Evolutionary conservation across 371 early-diverging fungal species (phyloP).

Genomic region (Actinomucor elegans): DNA sequence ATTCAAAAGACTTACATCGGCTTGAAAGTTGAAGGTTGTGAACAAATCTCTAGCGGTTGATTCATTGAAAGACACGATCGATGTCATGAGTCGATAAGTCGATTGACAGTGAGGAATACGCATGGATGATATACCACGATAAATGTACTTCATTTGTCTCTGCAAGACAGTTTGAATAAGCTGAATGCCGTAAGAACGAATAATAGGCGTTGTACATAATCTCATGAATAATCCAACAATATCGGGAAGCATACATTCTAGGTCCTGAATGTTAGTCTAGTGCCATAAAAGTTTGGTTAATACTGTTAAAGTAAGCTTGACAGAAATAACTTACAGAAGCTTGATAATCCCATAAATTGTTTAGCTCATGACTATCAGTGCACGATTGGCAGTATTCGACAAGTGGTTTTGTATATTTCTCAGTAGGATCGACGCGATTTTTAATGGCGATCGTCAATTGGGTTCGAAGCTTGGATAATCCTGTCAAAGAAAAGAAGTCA

Average conservation of each 20-base stretch:
- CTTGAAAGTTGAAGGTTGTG: constrained; percentile 46
- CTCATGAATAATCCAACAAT: constrained; percentile 41
- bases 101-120: constrained; percentile 42
- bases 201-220: constrained; percentile 45
- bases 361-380: constrained; percentile 32
- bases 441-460: constrained; percentile 36
- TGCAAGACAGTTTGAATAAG: constrained; percentile 35
- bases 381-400: constrained; percentile 50
- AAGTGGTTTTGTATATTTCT: constrained; percentile 39
- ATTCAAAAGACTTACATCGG: constrained; percentile 36
- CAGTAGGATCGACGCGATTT: constrained; percentile 43
- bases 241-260: constrained; percentile 47
- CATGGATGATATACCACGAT: constrained; percentile 81
- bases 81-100: constrained; percentile 34
- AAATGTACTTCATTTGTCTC: constrained; percentile 78
- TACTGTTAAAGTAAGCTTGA: too few species aligned
- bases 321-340: constrained; percentile 22
- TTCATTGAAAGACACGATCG: constrained; percentile 42
- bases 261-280: constrained; percentile 39
- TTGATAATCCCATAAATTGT: constrained; percentile 48
- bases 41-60: constrained; percentile 39
- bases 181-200: constrained; percentile 44
- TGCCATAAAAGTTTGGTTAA: not conserved
- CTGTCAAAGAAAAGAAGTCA: constrained; percentile 6
- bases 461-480: constrained; percentile 25